Conservation (phyloP, 2,329 filamentous ascomycete genomes). For the Coniochaeta hoffmannii region DNA sequence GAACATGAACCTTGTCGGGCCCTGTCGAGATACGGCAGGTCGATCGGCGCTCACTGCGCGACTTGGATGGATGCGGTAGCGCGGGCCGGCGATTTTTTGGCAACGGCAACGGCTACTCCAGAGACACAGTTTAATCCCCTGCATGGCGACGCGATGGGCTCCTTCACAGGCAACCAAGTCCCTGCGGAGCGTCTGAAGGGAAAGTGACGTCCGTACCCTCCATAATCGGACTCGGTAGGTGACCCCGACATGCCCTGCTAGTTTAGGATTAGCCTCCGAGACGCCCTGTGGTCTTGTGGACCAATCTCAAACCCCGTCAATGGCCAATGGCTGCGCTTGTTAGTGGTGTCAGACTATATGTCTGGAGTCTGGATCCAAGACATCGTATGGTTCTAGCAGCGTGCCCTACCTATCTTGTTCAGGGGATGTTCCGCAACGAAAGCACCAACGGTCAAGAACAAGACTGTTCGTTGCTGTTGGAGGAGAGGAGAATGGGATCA, state of each 20-base stretch:
- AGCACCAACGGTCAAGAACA: too few species aligned
- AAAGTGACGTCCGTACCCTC: too few species aligned
- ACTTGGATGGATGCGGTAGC: constrained; percentile 1
- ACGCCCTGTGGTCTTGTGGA: neutral
- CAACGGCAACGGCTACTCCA: neutral
- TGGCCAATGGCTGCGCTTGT: too few species aligned
- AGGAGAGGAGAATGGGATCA: neutral
- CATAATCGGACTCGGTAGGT: too few species aligned
- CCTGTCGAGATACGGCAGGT: constrained; percentile 7
- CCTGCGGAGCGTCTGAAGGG: neutral
- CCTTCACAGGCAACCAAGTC: neutral
- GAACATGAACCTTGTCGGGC: constrained; percentile 2
- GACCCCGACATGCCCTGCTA: neutral
- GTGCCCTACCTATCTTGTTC: too few species aligned
- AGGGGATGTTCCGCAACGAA: too few species aligned
- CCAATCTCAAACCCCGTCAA: too few species aligned
- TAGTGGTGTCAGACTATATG: neutral
- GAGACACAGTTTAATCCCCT: neutral
- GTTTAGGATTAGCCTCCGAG: neutral
- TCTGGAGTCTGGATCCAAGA: too few species aligned
- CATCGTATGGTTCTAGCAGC: too few species aligned
- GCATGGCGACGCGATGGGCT: neutral
- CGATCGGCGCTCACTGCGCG: neutral
- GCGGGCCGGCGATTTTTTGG: constrained; percentile 2
- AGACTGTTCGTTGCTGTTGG: neutral